Evolutionary conservation across 352 stramenopile genomes (phyloP).

Genomic region (Pythium diclinum): DNA sequence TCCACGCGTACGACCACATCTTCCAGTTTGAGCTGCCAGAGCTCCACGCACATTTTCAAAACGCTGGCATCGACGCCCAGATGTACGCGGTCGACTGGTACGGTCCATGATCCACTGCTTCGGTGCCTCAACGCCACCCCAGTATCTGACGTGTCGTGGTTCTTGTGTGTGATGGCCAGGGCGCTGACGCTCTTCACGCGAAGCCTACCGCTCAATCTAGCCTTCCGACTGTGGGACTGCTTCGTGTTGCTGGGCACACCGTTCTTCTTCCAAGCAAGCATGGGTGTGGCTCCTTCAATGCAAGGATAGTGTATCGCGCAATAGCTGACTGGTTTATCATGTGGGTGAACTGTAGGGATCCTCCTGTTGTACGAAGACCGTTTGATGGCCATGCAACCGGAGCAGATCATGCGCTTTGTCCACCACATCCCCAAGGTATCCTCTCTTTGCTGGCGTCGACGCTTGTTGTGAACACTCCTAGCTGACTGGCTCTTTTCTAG

Average conservation of each 20-base stretch:
- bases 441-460: not conserved
- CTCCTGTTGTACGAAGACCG: slow-evolving; percentile 67
- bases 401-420: slow-evolving; percentile 76
- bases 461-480: not conserved
- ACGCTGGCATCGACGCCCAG: slow-evolving; percentile 72
- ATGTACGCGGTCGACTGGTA: slow-evolving; percentile 89
- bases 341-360: slow-evolving; percentile 37
- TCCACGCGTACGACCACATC: slow-evolving; percentile 73
- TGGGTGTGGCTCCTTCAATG: slow-evolving; percentile 40
- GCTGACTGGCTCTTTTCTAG: slow-evolving; percentile 19
- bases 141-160: not conserved
- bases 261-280: slow-evolving; percentile 87
- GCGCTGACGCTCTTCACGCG: slow-evolving; percentile 78
- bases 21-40: slow-evolving; percentile 74
- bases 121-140: not conserved
- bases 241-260: slow-evolving; percentile 75
- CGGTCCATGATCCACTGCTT: slow-evolving; percentile 7
- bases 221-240: slow-evolving; percentile 80
- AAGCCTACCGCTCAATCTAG: slow-evolving; percentile 66
- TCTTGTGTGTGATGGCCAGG: slow-evolving; percentile 28
- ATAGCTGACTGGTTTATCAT: not conserved
- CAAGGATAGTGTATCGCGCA: not conserved
- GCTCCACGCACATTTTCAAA: slow-evolving; percentile 62
- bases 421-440: slow-evolving; percentile 72
- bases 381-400: slow-evolving; percentile 66